phyloP scores from a whole-genome alignment of 1,139 yeast genomes.

The Blastobotrys aristatus region DNA sequence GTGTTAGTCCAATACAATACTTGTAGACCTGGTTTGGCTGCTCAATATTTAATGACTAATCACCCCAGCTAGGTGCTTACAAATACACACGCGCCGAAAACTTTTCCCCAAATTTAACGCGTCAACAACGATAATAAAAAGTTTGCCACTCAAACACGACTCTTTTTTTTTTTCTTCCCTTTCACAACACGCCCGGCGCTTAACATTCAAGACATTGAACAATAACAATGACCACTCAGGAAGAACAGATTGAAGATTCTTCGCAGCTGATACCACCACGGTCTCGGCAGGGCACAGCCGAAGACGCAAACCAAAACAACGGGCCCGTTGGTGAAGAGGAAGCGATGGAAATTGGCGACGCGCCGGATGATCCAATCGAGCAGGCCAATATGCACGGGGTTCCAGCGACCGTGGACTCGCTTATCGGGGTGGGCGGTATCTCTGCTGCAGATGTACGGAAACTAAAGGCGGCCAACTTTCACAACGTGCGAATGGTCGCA shows the following conservation, averaged over 20 bases:
- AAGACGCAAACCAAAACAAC: background rate
- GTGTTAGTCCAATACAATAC: too few species aligned
- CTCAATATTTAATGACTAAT: too few species aligned
- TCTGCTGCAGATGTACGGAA: slow-evolving; percentile 73
- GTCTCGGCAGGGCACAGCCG: background rate
- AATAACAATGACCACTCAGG: background rate
- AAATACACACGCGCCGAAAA: too few species aligned
- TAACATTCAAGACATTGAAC: too few species aligned
- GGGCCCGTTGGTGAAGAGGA: background rate
- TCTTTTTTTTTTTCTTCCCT: background rate
- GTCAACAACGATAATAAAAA: background rate
- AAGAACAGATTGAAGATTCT: slow-evolving; percentile 7
- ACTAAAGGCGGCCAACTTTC: slow-evolving; percentile 75
- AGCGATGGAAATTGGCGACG: slow-evolving; percentile 6
- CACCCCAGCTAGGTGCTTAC: too few species aligned
- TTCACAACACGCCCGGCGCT: background rate
- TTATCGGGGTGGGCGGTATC: slow-evolving; percentile 52
- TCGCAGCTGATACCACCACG: slow-evolving; percentile 5
- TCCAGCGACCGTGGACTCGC: slow-evolving; percentile 14
- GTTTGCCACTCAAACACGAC: too few species aligned
- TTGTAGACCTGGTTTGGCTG: too few species aligned
- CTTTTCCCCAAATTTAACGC: too few species aligned
- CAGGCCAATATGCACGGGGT: slow-evolving; percentile 14
- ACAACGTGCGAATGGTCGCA: slow-evolving; percentile 89
- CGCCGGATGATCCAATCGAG: slow-evolving; percentile 15